Percentiles rank a stretch among this genome's conserved stretches.
phyloP scores from a whole-genome alignment of 768 basidiomycete species.

The Tephrocybe sp. region DNA sequence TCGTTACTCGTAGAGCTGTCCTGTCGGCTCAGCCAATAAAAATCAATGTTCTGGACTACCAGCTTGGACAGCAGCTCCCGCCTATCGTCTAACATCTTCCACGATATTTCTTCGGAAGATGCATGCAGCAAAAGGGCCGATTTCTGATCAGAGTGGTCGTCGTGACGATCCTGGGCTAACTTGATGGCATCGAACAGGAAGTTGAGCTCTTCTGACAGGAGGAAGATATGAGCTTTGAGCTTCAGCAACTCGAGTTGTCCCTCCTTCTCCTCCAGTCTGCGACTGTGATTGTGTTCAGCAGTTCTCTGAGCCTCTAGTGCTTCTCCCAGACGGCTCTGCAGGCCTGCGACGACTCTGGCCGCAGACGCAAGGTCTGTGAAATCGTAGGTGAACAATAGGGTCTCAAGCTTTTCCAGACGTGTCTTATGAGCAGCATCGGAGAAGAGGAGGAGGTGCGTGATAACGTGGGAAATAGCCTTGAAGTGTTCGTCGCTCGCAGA shows the following conservation, averaged over 20 bases:
- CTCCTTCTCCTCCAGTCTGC: conserved; percentile 40
- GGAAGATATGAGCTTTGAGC: conserved; percentile 70
- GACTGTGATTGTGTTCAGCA: conserved; percentile 37
- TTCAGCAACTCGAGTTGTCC: conserved; percentile 59
- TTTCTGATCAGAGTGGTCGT: conserved; percentile 67
- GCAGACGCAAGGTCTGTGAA: conserved; percentile 75
- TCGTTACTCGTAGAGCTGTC: conserved; percentile 86
- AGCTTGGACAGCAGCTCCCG: conserved; percentile 81
- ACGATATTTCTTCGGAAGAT: conserved; percentile 84
- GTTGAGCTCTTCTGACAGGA: conserved; percentile 77
- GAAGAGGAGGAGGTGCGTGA: conserved; percentile 87
- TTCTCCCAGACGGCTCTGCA: conserved; percentile 73
- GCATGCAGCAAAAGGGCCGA: conserved; percentile 81
- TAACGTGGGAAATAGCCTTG: conserved; percentile 80
- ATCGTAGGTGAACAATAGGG: conserved; percentile 84
- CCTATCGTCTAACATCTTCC: conserved; percentile 83
- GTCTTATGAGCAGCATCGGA: conserved; percentile 83
- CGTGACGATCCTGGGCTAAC: conserved; percentile 74
- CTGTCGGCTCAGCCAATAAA: conserved; percentile 81
- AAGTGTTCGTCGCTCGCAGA: conserved; percentile 83
- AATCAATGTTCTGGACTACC: conserved; percentile 75
- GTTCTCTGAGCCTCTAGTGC: conserved; percentile 52
- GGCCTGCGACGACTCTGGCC: conserved; percentile 65
- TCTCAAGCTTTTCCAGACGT: conserved; percentile 76
- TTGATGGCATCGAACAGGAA: conserved; percentile 86